Conservation (phyloP, 306 rosid species). For the Macrotyloma uniflorum region DNA sequence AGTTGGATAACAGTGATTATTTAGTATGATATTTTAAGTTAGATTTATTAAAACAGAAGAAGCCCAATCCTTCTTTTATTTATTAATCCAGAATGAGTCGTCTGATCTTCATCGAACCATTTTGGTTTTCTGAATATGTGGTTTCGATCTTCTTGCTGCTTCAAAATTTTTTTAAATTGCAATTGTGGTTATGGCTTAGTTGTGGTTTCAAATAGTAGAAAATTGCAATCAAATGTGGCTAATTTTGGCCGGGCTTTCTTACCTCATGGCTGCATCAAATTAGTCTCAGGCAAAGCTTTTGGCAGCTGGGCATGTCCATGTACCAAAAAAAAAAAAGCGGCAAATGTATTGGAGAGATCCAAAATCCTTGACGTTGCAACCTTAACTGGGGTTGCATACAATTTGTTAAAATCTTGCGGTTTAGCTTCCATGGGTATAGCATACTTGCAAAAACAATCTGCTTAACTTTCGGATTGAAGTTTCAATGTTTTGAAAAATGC, state of each 20-base stretch:
- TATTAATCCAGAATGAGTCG: not conserved
- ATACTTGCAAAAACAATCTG: not conserved
- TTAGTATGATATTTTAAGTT: not conserved
- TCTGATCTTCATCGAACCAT: not conserved
- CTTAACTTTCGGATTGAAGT: not conserved
- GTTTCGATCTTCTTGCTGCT: not conserved
- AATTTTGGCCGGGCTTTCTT: not conserved
- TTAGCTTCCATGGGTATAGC: slow-evolving; percentile 5
- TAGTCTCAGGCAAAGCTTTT: too few species aligned
- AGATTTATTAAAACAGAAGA: too few species aligned
- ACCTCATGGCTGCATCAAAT: too few species aligned
- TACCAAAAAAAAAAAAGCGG: too few species aligned
- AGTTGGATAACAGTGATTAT: not conserved
- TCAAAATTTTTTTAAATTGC: not conserved
- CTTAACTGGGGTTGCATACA: not conserved
- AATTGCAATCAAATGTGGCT: not conserved
- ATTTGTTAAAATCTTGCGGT: not conserved
- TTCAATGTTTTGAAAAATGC: slow-evolving; percentile 18
- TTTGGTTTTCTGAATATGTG: not conserved
- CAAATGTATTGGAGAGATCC: too few species aligned
- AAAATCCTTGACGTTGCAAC: not conserved
- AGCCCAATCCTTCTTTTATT: too few species aligned
- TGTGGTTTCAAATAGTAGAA: not conserved
- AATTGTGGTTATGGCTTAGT: not conserved
- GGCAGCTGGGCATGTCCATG: too few species aligned